These are phyloP conservation scores for Paramecium pentaurelia DNA, from an alignment of 73 alveolate species.

Conservation along the genomic window DNA sequence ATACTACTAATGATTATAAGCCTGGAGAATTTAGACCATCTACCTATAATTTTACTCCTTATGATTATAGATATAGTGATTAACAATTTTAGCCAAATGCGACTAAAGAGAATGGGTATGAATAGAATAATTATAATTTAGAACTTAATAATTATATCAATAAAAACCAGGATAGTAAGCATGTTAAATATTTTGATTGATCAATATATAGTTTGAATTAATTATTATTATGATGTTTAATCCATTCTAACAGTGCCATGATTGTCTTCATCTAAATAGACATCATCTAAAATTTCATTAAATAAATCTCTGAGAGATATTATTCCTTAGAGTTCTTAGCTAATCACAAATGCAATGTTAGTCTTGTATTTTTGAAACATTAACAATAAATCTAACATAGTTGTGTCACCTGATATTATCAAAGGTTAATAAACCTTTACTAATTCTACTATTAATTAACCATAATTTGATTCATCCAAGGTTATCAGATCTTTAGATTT, in stretches of 20 bases:
- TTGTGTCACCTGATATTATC: neutral
- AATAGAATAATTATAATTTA: neutral
- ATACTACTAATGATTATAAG: neutral
- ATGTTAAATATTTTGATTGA: constrained; percentile 35
- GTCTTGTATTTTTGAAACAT: neutral
- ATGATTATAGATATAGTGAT: constrained; percentile 13
- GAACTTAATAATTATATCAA: neutral
- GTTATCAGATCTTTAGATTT: neutral
- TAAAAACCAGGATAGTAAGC: constrained; percentile 40
- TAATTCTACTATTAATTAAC: neutral
- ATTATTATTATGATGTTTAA: neutral
- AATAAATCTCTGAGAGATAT: neutral
- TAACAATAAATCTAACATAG: neutral
- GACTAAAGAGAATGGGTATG: neutral
- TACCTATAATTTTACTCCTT: neutral
- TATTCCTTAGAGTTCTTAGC: neutral
- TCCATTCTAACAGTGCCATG: constrained; percentile 21
- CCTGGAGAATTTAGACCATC: constrained; percentile 11
- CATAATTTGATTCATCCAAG: neutral
- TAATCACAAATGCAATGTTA: neutral
- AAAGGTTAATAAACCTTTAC: neutral
- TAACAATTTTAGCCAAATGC: neutral
- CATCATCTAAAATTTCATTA: neutral
- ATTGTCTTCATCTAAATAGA: neutral
- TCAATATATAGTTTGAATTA: neutral